These are phyloP conservation scores for Ochetophila trinervis DNA, from an alignment of 306 rosid genomes.

Conservation along the genomic window DNA sequence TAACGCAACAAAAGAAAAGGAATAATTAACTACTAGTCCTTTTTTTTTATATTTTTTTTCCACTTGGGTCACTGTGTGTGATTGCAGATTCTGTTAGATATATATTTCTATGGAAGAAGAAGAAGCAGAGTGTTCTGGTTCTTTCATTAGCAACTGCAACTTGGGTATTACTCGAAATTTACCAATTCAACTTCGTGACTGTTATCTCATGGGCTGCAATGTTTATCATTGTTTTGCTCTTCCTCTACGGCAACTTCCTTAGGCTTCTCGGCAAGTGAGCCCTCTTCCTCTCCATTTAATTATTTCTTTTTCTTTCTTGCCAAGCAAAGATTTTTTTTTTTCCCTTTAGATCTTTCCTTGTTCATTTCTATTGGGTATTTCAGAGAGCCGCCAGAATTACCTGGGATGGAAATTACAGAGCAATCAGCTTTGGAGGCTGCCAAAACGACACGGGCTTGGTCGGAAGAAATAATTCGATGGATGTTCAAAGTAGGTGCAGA, in stretches of 20 bases:
- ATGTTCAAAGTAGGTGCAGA: slow-evolving; percentile 35
- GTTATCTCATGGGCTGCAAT: slow-evolving; percentile 50
- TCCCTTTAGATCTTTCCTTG: too few species aligned
- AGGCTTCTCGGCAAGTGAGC: slow-evolving; percentile 56
- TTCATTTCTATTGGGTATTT: slow-evolving; percentile 6
- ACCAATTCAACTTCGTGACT: slow-evolving; percentile 48
- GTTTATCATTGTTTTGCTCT: slow-evolving; percentile 35
- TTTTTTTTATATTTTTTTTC: too few species aligned
- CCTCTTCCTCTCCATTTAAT: not conserved
- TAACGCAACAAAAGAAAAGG: not conserved
- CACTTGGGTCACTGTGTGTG: not conserved
- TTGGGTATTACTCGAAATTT: slow-evolving; percentile 56
- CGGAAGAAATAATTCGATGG: slow-evolving; percentile 45
- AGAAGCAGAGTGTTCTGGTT: slow-evolving; percentile 29
- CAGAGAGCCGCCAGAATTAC: slow-evolving; percentile 44
- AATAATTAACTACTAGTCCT: not conserved
- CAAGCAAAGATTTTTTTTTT: not conserved
- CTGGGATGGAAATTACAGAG: slow-evolving; percentile 36
- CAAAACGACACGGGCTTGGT: slow-evolving; percentile 19
- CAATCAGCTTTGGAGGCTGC: slow-evolving; percentile 27
- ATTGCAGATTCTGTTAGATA: slow-evolving; percentile 38
- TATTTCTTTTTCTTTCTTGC: not conserved
- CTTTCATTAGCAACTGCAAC: slow-evolving; percentile 41
- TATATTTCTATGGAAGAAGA: slow-evolving; percentile 51
- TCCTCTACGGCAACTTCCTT: slow-evolving; percentile 52